Conservation (phyloP, 331 rosid species). For the Pyracantha coccinea region DNA sequence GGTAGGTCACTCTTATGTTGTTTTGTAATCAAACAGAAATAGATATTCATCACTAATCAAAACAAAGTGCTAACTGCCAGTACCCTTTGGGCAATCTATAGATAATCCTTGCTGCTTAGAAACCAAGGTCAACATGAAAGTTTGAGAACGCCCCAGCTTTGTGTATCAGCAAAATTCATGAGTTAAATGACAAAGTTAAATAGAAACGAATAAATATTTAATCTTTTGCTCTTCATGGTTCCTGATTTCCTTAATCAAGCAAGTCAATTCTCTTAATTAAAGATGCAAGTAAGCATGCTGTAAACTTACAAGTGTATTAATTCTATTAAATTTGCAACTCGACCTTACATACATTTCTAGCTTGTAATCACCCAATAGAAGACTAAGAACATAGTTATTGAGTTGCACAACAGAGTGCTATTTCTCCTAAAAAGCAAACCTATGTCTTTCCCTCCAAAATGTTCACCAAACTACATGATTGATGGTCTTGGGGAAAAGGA, state of each 20-base stretch:
- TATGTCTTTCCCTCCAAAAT: background rate
- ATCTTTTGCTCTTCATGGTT: background rate
- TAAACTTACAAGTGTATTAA: background rate
- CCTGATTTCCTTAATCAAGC: background rate
- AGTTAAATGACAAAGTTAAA: background rate
- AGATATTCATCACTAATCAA: background rate
- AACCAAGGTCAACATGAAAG: background rate
- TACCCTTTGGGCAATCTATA: background rate
- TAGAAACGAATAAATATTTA: background rate
- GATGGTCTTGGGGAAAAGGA: background rate
- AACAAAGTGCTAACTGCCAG: background rate
- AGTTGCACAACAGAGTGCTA: background rate
- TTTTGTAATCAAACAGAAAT: background rate
- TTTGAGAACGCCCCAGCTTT: background rate
- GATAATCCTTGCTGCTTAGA: background rate
- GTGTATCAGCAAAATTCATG: background rate
- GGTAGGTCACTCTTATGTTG: conserved; percentile 35
- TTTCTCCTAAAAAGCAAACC: background rate
- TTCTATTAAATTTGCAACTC: background rate
- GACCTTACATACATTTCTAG: background rate
- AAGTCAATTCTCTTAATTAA: background rate
- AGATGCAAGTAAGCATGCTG: background rate
- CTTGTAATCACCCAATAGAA: background rate
- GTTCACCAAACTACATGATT: background rate
- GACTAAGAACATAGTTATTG: background rate